Evolutionary conservation across 768 basidiomycete genomes (phyloP).

Genomic region (Termitomyces sp.): DNA sequence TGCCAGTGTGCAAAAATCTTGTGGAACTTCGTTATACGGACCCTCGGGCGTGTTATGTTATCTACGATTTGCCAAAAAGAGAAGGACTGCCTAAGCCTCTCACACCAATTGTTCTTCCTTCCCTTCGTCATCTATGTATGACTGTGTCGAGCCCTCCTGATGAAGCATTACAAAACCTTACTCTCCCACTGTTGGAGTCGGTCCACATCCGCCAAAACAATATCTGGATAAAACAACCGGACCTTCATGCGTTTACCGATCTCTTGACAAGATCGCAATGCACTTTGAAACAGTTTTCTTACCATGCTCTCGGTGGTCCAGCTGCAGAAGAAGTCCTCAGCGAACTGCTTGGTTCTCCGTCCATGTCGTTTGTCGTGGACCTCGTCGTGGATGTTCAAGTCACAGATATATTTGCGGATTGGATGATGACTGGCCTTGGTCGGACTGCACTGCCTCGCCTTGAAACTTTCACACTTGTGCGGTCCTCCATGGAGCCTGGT

Average conservation of each 20-base stretch:
- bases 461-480: neutral
- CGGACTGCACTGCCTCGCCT: neutral
- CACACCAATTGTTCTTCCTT: neutral
- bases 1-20: neutral
- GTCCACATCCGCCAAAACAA: neutral
- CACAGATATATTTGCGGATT: neutral
- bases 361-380: neutral
- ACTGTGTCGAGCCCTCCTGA: neutral
- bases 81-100: neutral
- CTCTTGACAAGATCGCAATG: conserved; percentile 6
- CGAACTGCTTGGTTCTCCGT: neutral
- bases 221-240: neutral
- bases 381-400: neutral
- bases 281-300: conserved; percentile 2
- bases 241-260: neutral
- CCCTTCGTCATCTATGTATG: conserved; percentile 3
- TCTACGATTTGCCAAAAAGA: neutral
- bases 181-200: neutral
- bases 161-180: neutral
- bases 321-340: neutral
- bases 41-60: neutral
- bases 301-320: neutral
- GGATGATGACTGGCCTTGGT: neutral
- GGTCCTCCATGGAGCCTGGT: neutral
- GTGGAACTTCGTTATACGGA: conserved; percentile 6